Conservation (phyloP, 108 stramenopile species). For the Cylindrotheca fusiformis region DNA sequence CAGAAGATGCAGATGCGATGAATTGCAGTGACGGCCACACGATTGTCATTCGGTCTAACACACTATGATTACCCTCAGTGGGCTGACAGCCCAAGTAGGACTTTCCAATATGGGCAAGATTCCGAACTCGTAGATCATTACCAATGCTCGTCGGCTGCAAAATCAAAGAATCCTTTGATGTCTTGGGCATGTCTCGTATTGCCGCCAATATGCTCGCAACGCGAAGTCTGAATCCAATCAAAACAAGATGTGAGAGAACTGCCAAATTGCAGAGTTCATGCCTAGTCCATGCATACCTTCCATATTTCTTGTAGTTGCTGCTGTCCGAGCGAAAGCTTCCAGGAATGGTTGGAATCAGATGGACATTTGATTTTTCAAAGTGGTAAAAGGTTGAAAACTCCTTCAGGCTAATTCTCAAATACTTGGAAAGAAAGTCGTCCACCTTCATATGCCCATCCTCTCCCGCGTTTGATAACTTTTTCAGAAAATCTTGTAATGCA, state of each 20-base stretch:
- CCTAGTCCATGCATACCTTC: background rate
- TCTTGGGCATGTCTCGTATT: background rate
- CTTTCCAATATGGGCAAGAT: slow-evolving; percentile 47
- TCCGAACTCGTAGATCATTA: slow-evolving; percentile 48
- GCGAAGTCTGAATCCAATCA: no score
- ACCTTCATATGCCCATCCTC: slow-evolving; percentile 26
- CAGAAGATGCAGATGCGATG: no score
- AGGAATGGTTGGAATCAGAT: slow-evolving; percentile 67
- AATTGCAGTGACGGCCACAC: slow-evolving; percentile 71
- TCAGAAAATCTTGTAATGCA: slow-evolving; percentile 62
- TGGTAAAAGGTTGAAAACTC: slow-evolving; percentile 32
- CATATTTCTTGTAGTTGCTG: background rate
- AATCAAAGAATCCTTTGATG: slow-evolving; percentile 46
- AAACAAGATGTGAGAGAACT: no score
- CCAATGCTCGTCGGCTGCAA: slow-evolving; percentile 77
- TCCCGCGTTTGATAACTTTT: slow-evolving; percentile 49
- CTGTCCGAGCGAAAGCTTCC: slow-evolving; percentile 39
- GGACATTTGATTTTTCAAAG: slow-evolving; percentile 64
- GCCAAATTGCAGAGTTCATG: background rate
- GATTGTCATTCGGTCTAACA: slow-evolving; percentile 54
- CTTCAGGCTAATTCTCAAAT: slow-evolving; percentile 31
- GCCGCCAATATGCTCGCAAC: background rate
- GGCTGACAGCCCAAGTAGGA: slow-evolving; percentile 40
- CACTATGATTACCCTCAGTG: slow-evolving; percentile 10
- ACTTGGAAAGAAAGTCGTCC: slow-evolving; percentile 39